These are phyloP conservation scores for Mucuna pruriens DNA, from an alignment of 306 rosid species.

Conservation along the genomic window DNA sequence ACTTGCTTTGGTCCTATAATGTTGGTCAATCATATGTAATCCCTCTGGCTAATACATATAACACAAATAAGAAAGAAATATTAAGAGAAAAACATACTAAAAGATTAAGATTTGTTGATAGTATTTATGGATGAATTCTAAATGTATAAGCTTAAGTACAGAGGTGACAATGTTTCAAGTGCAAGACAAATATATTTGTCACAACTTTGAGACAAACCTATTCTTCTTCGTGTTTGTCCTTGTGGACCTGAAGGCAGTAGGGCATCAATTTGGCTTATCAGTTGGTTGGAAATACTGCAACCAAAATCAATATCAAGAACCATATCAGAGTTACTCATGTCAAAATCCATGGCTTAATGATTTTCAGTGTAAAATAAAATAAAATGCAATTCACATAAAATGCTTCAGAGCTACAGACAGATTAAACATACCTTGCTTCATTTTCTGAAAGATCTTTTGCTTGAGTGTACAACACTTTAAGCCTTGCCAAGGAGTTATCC, in stretches of 20 bases:
- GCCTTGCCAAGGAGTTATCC: conserved; percentile 73
- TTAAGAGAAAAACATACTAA: conserved; percentile 25
- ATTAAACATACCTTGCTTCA: conserved; percentile 66
- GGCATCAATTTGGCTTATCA: conserved; percentile 77
- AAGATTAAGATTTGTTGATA: not conserved
- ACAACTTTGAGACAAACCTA: conserved; percentile 62
- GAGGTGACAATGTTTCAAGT: conserved; percentile 9
- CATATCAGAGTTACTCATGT: conserved; percentile 4
- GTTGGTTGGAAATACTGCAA: conserved; percentile 65
- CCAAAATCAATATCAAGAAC: conserved; percentile 41
- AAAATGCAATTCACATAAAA: conserved; percentile 21
- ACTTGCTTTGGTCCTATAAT: conserved; percentile 29
- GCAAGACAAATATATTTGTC: conserved; percentile 6
- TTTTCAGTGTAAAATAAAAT: not conserved
- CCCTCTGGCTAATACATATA: not conserved
- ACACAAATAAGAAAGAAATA: conserved; percentile 8
- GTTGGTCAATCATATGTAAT: conserved; percentile 8
- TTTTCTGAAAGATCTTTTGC: conserved; percentile 87
- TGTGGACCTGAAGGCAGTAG: conserved; percentile 75
- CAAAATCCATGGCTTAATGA: not conserved
- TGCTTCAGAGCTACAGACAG: conserved; percentile 37
- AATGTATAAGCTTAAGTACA: conserved; percentile 7
- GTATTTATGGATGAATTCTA: not conserved
- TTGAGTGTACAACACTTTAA: conserved; percentile 67
- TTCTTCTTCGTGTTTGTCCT: conserved; percentile 85